A percentile compares a stretch with the other conserved stretches of the same genome.
Evolutionary conservation across 176 grass and related monocot genomes (phyloP).

Genomic region (Zea mays): DNA sequence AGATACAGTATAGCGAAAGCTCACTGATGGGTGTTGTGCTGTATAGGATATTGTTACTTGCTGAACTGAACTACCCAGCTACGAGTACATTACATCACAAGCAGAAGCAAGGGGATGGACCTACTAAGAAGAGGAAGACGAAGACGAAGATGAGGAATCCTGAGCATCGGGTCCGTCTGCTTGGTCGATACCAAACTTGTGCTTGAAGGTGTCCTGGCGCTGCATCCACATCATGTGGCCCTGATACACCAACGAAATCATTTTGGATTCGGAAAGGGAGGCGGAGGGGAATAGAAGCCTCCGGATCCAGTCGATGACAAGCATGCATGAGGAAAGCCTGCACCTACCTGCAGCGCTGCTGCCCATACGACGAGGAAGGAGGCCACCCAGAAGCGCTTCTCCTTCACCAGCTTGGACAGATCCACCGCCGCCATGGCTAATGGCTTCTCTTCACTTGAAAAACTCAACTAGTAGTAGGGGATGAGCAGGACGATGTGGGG

Average conservation of each 20-base stretch:
- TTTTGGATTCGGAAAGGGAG: neutral
- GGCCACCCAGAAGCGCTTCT: constrained; percentile 81
- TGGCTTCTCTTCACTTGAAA: neutral
- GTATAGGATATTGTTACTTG: neutral
- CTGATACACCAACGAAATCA: constrained; percentile 17
- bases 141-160: neutral
- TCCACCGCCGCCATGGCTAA: constrained; percentile 31
- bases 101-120: neutral
- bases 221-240: constrained; percentile 92
- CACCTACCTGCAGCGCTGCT: constrained; percentile 66
- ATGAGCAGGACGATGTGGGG: too few species aligned
- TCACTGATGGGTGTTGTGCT: neutral
- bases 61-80: neutral
- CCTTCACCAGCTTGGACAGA: constrained; percentile 64
- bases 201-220: constrained; percentile 77
- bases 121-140: neutral
- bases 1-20: neutral
- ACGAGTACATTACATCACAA: neutral
- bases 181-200: constrained; percentile 56
- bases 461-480: too few species aligned
- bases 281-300: neutral
- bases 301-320: neutral
- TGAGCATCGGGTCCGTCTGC: neutral
- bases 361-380: constrained; percentile 80
- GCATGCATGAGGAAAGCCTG: neutral